A percentile compares a stretch with the other conserved stretches of the same genome.
These are phyloP conservation scores for Pistacia vera DNA, from an alignment of 345 rosid genomes.

Conservation along the genomic window DNA sequence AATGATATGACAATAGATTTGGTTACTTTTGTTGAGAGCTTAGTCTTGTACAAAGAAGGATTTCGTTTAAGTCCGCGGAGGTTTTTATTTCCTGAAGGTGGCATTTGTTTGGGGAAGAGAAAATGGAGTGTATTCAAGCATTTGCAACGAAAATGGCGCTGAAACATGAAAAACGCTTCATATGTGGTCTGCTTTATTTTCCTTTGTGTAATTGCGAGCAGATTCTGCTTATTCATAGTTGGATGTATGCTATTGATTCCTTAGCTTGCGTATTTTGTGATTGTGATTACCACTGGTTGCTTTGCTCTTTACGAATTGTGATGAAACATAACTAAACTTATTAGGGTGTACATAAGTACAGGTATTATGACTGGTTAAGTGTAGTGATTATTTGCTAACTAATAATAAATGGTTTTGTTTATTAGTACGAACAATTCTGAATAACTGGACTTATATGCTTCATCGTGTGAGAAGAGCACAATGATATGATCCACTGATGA, in stretches of 20 bases:
- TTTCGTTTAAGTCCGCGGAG: not conserved
- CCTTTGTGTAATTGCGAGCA: not conserved
- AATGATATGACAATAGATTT: not conserved
- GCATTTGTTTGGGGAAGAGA: slow-evolving; percentile 8
- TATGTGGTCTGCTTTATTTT: not conserved
- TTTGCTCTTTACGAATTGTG: not conserved
- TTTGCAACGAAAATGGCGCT: not conserved
- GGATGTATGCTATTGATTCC: not conserved
- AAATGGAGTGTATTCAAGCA: slow-evolving; percentile 11
- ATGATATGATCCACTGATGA: not conserved
- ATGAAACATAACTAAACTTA: too few relatives aligned
- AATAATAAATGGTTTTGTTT: too few relatives aligned
- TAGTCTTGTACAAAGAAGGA: not conserved
- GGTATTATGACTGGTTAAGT: too few relatives aligned
- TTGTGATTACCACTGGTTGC: not conserved
- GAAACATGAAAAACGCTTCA: not conserved
- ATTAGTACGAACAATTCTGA: too few relatives aligned
- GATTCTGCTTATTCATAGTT: not conserved
- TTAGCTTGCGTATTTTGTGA: not conserved
- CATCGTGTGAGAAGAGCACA: too few relatives aligned
- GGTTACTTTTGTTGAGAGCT: not conserved
- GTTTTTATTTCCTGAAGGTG: slow-evolving; percentile 1
- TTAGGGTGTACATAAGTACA: too few relatives aligned
- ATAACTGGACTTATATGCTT: too few relatives aligned
- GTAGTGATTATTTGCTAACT: too few relatives aligned